Base-by-base conservation (phyloP, 148 eudicot genomes). In the Arctostaphylos glauca region DNA sequence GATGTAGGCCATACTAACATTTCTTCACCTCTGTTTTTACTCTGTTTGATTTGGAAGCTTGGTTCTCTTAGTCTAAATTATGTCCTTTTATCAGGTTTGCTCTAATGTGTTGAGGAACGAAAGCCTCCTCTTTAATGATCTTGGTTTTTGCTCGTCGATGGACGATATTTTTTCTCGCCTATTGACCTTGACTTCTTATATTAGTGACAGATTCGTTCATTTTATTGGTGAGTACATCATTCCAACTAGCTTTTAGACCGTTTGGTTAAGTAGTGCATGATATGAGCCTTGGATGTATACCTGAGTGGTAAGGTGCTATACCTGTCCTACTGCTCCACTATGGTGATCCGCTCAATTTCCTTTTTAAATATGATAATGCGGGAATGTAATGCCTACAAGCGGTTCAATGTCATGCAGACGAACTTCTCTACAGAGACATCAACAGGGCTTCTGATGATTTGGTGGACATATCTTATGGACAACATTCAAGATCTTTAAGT, bases 141-240 rank as follows among this genome's bases (percentile, higher is more conserved):
- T 77, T 78, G 87, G 59, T 76, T 82, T 55, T 41, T 78, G 74
- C 78, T 80, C 83, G 81, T 81, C 87, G 79, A 90, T 95, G 94
- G 97, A 93, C 86, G 95, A 89, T 76, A 78, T 88, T 58, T 92
- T 93, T 86, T 76, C 89, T 74, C 88, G 86, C 85, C 89, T 95
- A 64, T 82, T 89, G 87, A 91, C 89, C 81, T 85, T 93, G 78
- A 90, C 89, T 56, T 89, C 95, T 79, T 87, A 85, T 87, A 71
- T 93, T 67, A 89, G 91, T 72, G 86, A 75, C 52, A 89, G 88
- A 70, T 83, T 95, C 14, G 83, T 89, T 81, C 87, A 85, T 76
- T 87, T 93, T 66, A 59, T 95, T 80, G 98, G 97, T 93, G 82
- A 86, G 93, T 84, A 73, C 74, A 54, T 72, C 77, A 31, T 50